Evolutionary conservation across 331 rosid species (phyloP), one percentile per base, ranked within the genome.

Genomic region (Erythrophleum ivorense): DNA sequence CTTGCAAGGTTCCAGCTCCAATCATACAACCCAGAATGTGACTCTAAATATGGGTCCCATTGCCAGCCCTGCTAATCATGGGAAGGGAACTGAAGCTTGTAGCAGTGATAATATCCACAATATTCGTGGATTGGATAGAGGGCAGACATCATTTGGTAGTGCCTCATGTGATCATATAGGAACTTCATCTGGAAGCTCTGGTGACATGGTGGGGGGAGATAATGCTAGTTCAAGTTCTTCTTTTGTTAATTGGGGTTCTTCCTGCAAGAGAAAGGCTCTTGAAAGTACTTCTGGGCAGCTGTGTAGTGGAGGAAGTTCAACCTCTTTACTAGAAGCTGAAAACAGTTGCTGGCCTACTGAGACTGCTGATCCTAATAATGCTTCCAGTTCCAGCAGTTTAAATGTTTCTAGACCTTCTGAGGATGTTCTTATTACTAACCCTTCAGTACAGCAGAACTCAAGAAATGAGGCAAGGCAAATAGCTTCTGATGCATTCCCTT

Each of bases 221-320:
- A 76, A 86, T 71, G 79, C 80, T 45, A 77, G 80, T 53, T 57
- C 90, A 0, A 58, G 82, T 45, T 82, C 86, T 65, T 84, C 89
- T 18, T 83, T 83, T 31, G 87, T 84, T 12, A 85, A 72, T 72
- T 86, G 91, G 89, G 90, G 89, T 49, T 82, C 87, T 79, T 90
- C 91, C 53, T 88, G 94, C 84, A 90, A 90, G 83, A 80, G 94
- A 69, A 90, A 90, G 87, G 85, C 89, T 54, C 81, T 90, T 83
- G 94, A 90, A 82, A 88, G 88, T 52, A 88, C 86, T 74, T 83
- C 94, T 63, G 77, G 86, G 24, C 91, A 86, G 74, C 78, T 85
- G 50, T 82, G 79, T 78, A 55, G 78, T 18, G 86, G 87, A 54
- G 90, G 82, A 82, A 84, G 86, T 58, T 90, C 91, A 21, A 86